phyloP scores from a whole-genome alignment of 495 filamentous ascomycete genomes.

The Xylaria flabelliformis region DNA sequence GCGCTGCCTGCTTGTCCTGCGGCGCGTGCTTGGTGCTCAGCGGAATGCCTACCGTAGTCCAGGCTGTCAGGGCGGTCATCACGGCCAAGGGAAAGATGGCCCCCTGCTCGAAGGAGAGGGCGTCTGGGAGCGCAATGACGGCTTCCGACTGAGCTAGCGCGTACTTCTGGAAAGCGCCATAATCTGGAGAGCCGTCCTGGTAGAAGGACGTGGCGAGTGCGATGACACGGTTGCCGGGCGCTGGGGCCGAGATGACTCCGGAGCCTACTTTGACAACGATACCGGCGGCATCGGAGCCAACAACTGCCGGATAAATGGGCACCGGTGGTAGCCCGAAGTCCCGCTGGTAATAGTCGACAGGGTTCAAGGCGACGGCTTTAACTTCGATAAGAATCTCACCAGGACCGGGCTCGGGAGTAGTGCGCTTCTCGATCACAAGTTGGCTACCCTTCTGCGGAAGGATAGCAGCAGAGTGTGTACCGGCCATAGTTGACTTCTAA shows the following conservation, averaged over 20 bases:
- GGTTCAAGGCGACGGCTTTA: conserved; percentile 1
- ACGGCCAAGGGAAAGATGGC: background rate
- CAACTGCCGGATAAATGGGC: background rate
- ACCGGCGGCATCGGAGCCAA: background rate
- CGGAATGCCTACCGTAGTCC: background rate
- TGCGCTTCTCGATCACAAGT: background rate
- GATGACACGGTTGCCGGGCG: background rate
- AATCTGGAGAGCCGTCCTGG: background rate
- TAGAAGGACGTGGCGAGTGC: conserved; percentile 1
- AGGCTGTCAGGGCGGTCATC: background rate
- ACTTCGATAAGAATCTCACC: background rate
- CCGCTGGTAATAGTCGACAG: background rate
- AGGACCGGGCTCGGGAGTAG: background rate
- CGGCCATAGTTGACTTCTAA: background rate
- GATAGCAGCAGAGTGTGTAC: background rate
- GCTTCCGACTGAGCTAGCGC: background rate
- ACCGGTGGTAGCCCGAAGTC: background rate
- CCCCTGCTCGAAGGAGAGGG: background rate
- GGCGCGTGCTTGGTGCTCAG: background rate
- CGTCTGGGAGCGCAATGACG: background rate
- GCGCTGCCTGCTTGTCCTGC: conserved; percentile 35
- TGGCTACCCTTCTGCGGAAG: background rate
- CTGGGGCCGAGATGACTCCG: background rate
- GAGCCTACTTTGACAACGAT: background rate
- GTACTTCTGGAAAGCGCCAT: background rate